Conservation (phyloP, 1,139 yeast genomes). For the Magnusiomyces fungicola region DNA sequence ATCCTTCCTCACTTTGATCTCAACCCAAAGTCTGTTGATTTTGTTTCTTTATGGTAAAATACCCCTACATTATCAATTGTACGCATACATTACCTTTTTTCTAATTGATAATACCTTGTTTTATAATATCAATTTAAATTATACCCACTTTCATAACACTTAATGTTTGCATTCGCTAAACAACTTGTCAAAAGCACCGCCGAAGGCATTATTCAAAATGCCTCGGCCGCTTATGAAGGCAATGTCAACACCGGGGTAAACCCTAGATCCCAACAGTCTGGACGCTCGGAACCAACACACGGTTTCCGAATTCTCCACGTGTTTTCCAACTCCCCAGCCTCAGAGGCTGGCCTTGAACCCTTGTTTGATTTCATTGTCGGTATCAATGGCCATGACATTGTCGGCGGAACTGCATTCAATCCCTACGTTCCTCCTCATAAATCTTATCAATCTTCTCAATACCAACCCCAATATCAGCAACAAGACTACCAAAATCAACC, state of each 20-base stretch:
- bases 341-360: constrained; percentile 55
- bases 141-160: background rate
- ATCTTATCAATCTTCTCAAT: background rate
- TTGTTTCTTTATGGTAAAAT: too few species aligned
- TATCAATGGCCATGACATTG: constrained; percentile 60
- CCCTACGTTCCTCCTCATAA: background rate
- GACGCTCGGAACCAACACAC: constrained; percentile 30
- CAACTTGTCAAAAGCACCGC: constrained; percentile 63
- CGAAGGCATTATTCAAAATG: constrained; percentile 38
- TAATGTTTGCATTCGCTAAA: constrained; percentile 85
- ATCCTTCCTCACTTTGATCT: background rate
- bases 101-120: background rate
- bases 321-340: constrained; percentile 38
- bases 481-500: background rate
- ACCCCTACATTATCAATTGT: background rate
- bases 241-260: background rate
- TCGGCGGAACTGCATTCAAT: constrained; percentile 1
- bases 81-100: background rate
- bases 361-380: constrained; percentile 83
- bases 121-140: background rate
- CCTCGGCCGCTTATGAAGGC: constrained; percentile 5
- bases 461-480: background rate
- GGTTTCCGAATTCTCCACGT: constrained; percentile 54
- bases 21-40: too few species aligned
- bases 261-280: constrained; percentile 35